phyloP scores from a whole-genome alignment of 1,284 basidiomycete species.

The Cerrena zonata region DNA sequence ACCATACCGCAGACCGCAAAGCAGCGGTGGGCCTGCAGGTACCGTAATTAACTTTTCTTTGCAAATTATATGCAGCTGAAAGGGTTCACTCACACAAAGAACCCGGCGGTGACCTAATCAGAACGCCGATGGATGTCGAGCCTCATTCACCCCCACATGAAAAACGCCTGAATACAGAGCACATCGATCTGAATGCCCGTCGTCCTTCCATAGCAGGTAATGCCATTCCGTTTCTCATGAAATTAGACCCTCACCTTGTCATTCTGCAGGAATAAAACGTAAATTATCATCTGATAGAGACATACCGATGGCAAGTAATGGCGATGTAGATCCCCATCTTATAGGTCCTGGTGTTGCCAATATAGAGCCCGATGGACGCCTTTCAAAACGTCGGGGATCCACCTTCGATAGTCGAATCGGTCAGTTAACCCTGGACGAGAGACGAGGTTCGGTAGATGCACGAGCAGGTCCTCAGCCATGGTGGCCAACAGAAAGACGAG shows the following conservation, averaged over 20 bases:
- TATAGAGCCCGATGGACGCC: constrained; percentile 51
- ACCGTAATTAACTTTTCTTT: constrained; percentile 13
- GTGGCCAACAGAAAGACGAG: constrained; percentile 65
- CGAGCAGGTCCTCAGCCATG: constrained; percentile 36
- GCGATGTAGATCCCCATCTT: constrained; percentile 61
- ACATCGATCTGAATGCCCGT: constrained; percentile 60
- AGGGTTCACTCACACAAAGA: constrained; percentile 17
- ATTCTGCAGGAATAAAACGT: constrained; percentile 58
- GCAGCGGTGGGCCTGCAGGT: constrained; percentile 14
- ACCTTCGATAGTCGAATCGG: constrained; percentile 70
- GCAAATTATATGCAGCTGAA: constrained; percentile 10
- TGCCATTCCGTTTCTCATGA: constrained; percentile 15
- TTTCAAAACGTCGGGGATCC: constrained; percentile 74
- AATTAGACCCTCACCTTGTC: constrained; percentile 26
- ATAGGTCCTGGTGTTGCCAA: constrained; percentile 63
- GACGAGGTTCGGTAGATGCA: constrained; percentile 68
- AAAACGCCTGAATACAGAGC: constrained; percentile 28
- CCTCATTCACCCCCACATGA: constrained; percentile 16
- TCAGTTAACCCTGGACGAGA: constrained; percentile 67
- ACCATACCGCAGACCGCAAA: constrained; percentile 11
- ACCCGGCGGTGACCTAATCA: constrained; percentile 28
- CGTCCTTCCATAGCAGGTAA: constrained; percentile 32
- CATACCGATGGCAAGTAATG: constrained; percentile 41
- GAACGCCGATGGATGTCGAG: constrained; percentile 45
- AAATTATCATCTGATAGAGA: constrained; percentile 71